A percentile compares a stretch with the other conserved stretches of the same genome.
Evolutionary conservation across 805 yeast species (phyloP).

Genomic region (Candida peoriensis): DNA sequence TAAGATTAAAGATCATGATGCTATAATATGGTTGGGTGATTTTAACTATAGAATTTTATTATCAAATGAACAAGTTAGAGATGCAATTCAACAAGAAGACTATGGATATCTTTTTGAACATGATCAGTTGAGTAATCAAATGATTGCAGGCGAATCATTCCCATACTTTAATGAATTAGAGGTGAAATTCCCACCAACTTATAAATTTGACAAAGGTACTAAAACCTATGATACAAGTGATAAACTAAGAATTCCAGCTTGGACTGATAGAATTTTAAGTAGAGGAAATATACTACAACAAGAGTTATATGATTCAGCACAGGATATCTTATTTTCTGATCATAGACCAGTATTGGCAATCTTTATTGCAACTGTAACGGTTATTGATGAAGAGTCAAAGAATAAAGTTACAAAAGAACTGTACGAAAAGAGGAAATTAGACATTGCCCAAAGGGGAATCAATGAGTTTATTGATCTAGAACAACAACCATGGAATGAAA

Average conservation of each 20-base stretch:
- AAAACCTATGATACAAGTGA: slow-evolving; percentile 82
- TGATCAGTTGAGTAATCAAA: slow-evolving; percentile 79
- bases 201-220: slow-evolving; percentile 88
- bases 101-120: slow-evolving; percentile 50
- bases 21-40: slow-evolving; percentile 89
- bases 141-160: slow-evolving; percentile 70
- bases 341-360: slow-evolving; percentile 85
- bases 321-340: slow-evolving; percentile 66
- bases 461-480: slow-evolving; percentile 1
- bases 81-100: slow-evolving; percentile 42
- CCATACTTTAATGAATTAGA: slow-evolving; percentile 80
- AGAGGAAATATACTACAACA: slow-evolving; percentile 58
- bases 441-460: slow-evolving; percentile 6
- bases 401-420: slow-evolving; percentile 47
- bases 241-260: slow-evolving; percentile 90
- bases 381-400: slow-evolving; percentile 55
- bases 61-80: slow-evolving; percentile 65
- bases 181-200: slow-evolving; percentile 83
- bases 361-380: slow-evolving; percentile 57
- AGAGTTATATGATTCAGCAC: slow-evolving; percentile 52
- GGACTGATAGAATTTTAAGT: slow-evolving; percentile 90
- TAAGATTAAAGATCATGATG: slow-evolving; percentile 71
- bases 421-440: slow-evolving; percentile 40
- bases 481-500: slow-evolving; percentile 3
- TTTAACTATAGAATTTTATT: slow-evolving; percentile 79